A percentile compares a stretch with the other conserved stretches of the same genome.
Conservation (phyloP, 805 yeast species). For the Barnettozyma botsteinii region DNA sequence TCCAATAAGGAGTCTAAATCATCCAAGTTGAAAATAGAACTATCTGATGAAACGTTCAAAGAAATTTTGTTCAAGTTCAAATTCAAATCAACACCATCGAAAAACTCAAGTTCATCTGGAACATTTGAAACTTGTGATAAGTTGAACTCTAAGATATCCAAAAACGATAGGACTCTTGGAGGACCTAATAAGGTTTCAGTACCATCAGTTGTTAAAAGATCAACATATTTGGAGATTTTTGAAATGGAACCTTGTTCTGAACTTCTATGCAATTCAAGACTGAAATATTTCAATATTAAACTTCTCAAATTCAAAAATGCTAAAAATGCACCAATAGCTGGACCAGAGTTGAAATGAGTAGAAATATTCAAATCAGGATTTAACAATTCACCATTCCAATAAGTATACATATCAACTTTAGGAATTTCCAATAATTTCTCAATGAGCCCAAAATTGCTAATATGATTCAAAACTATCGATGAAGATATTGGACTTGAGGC, state of each 20-base stretch:
- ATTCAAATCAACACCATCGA: constrained; percentile 34
- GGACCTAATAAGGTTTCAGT: constrained; percentile 50
- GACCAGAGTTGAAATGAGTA: constrained; percentile 26
- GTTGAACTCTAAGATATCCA: constrained; percentile 64
- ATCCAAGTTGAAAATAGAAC: constrained; percentile 37
- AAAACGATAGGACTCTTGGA: constrained; percentile 59
- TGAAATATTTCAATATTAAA: constrained; percentile 54
- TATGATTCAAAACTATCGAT: constrained; percentile 39
- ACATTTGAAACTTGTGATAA: constrained; percentile 36
- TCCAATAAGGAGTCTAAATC: constrained; percentile 33
- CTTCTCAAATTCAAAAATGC: constrained; percentile 59
- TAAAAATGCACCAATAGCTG: constrained; percentile 46
- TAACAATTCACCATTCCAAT: constrained; percentile 50
- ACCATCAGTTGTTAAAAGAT: constrained; percentile 44
- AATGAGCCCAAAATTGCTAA: constrained; percentile 50
- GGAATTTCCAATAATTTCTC: constrained; percentile 45
- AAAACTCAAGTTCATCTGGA: constrained; percentile 21
- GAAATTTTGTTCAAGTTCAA: constrained; percentile 38
- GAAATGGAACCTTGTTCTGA: constrained; percentile 42
- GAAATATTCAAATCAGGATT: constrained; percentile 32
- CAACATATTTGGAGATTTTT: constrained; percentile 46
- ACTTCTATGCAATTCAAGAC: constrained; percentile 66
- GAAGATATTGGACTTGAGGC: constrained; percentile 54
- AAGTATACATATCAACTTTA: constrained; percentile 45
- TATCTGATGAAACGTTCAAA: constrained; percentile 23